A percentile compares a stretch with the other conserved stretches of the same genome.
These are phyloP conservation scores for Jamesozyma piceae DNA, from an alignment of 805 yeast species.

Conservation along the genomic window DNA sequence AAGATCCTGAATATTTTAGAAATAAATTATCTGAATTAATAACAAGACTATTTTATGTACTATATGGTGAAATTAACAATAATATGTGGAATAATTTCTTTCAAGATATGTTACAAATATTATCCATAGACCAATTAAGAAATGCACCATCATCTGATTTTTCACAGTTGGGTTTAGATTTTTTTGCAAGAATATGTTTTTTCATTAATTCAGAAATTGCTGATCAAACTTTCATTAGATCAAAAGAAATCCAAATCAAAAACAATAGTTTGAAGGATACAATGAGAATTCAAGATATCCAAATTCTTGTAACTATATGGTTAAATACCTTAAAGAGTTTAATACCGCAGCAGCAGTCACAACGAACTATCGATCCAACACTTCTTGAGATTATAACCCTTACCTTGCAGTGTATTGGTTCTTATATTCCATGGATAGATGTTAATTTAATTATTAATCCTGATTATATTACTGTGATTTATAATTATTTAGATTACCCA, in stretches of 20 bases:
- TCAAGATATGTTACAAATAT: conserved; percentile 21
- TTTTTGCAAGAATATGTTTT: conserved; percentile 62
- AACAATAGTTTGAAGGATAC: conserved; percentile 71
- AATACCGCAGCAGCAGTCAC: conserved; percentile 7
- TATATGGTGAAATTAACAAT: conserved; percentile 27
- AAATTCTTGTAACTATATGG: conserved; percentile 58
- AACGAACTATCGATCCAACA: conserved; percentile 7
- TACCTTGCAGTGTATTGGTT: conserved; percentile 59
- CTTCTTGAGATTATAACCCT: conserved; percentile 20
- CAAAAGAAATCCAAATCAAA: conserved; percentile 51
- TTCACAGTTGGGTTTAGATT: conserved; percentile 47
- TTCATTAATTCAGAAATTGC: conserved; percentile 88
- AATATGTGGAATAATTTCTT: conserved; percentile 28
- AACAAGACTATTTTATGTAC: conserved; percentile 25
- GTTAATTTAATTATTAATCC: conserved; percentile 52
- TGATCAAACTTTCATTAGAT: conserved; percentile 73
- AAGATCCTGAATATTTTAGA: conserved; percentile 27
- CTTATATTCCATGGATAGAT: conserved; percentile 89
- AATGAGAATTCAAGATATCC: conserved; percentile 71
- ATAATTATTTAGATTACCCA: conserved; percentile 43
- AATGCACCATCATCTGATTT: conserved; percentile 10
- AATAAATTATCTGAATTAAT: conserved; percentile 29
- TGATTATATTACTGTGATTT: conserved; percentile 48
- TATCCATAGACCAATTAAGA: conserved; percentile 13
- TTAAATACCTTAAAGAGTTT: conserved; percentile 32